Evolutionary conservation across 2,329 filamentous ascomycete genomes (phyloP), one percentile per base, ranked within the genome.

Genomic region (Tolypocladium pustulatum): DNA sequence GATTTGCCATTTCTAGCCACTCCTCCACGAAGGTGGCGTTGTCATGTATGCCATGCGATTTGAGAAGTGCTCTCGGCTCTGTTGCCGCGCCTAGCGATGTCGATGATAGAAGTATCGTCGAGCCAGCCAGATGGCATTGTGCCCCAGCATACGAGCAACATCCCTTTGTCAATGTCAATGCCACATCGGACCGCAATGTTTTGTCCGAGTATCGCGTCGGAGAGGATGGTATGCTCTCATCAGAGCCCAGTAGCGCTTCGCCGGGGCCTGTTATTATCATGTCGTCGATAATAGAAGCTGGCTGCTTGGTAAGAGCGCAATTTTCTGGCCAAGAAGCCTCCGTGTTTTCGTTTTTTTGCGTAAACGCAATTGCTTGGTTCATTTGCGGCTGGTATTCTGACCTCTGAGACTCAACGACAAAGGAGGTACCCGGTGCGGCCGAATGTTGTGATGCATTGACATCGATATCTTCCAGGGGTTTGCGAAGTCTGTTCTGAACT

Each of bases 31-130:
- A 68, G 0, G 66, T 65, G 1, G 72, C 62, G 20, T 73, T 68
- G 0, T 66, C 57, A 2, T 62, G 38, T 41, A 81, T 66, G 1
- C 78, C 78, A 49, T 83, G 81, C 0, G 64, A 65, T 1, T 62
- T 60, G 1, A 81, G 66, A 0, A 81, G 65, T 27, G 70, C 65
- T 1, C 75, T 70, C 0, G 71, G 71, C 7, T 78, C 65, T 62
- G 68, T 69, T 0, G 69, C 69, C 12, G 70, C 69, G 2, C 65
- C 59, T 15, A 75, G 65, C 20, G 81, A 72, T 55, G 72, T 75
- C 0, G 75, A 74, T 0, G 76, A 71, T 2, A 82, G 65, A 1
- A 82, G 61, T 37, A 82, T 63, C 0, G 67, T 65, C 40, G 63
- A 70, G 20, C 67, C 68, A 0, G 65, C 62, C 27, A 83, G 64